Evolutionary conservation across 495 filamentous ascomycete genomes (phyloP).

Genomic region (Elaphomyces granulatus): DNA sequence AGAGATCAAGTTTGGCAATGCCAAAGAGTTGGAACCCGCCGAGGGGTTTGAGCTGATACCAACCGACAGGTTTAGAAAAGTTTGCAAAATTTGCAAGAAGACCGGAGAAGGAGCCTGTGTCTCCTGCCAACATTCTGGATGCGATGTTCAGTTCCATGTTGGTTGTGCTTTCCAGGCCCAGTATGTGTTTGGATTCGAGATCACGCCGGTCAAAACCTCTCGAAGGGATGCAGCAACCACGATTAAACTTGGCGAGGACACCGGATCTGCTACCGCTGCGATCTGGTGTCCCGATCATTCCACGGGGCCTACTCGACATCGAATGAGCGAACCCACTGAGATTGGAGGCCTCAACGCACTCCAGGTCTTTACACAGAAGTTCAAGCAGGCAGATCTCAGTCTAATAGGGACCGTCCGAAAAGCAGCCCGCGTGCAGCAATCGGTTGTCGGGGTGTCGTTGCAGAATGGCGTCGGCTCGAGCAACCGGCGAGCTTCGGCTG

Average conservation of each 20-base stretch:
- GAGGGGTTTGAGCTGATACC: slow-evolving; percentile 79
- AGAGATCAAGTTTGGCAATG: slow-evolving; percentile 80
- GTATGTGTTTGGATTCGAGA: slow-evolving; percentile 75
- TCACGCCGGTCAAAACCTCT: slow-evolving; percentile 79
- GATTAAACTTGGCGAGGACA: slow-evolving; percentile 63
- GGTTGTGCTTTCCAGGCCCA: slow-evolving; percentile 76
- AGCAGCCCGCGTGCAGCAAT: slow-evolving; percentile 50
- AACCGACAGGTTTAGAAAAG: slow-evolving; percentile 47
- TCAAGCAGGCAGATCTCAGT: slow-evolving; percentile 86
- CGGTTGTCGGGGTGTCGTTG: slow-evolving; percentile 21
- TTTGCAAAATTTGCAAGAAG: slow-evolving; percentile 77
- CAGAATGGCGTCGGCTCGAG: slow-evolving; percentile 11
- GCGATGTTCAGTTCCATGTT: slow-evolving; percentile 69
- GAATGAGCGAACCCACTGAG: slow-evolving; percentile 56
- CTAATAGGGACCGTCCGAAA: slow-evolving; percentile 86
- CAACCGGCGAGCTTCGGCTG: slow-evolving; percentile 28
- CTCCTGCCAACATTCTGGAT: slow-evolving; percentile 52
- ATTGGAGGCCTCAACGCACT: slow-evolving; percentile 50
- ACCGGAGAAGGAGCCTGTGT: slow-evolving; percentile 61
- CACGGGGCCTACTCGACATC: slow-evolving; percentile 55
- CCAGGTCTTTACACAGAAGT: slow-evolving; percentile 71
- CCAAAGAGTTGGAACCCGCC: slow-evolving; percentile 61
- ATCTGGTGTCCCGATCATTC: slow-evolving; percentile 86
- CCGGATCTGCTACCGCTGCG: slow-evolving; percentile 58
- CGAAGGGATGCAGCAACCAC: slow-evolving; percentile 57